Conservation (phyloP, 1,284 basidiomycete genomes). For the Chalciporus sp. region DNA sequence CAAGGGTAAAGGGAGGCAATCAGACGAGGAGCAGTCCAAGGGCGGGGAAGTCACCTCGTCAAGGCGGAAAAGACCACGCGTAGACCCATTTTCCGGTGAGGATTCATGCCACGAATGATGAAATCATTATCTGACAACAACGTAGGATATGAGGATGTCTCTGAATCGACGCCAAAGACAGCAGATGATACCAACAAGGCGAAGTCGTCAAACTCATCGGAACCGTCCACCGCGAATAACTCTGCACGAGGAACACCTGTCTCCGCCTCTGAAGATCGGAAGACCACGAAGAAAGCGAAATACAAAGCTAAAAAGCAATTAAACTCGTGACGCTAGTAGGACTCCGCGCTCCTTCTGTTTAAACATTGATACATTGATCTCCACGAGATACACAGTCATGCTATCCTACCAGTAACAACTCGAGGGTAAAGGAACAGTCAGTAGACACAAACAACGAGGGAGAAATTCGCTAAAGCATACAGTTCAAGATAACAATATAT, state of each 20-base stretch:
- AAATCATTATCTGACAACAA: neutral
- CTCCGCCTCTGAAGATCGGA: constrained; percentile 17
- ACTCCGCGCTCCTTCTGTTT: neutral
- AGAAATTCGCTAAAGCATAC: constrained; percentile 21
- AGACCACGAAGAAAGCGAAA: constrained; percentile 24
- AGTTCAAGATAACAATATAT: constrained; percentile 27
- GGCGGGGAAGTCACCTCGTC: constrained; percentile 24
- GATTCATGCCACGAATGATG: constrained; percentile 13
- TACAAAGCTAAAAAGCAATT: constrained; percentile 24
- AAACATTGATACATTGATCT: constrained; percentile 21
- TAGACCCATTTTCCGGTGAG: constrained; percentile 69
- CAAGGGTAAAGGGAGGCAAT: constrained; percentile 47
- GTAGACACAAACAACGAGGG: constrained; percentile 11
- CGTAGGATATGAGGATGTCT: constrained; percentile 36
- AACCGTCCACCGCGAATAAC: neutral
- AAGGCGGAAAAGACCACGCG: constrained; percentile 52
- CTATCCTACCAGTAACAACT: constrained; percentile 12
- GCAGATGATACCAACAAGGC: constrained; percentile 11
- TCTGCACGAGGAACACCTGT: constrained; percentile 15
- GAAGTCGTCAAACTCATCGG: constrained; percentile 7
- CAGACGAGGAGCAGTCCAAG: constrained; percentile 20
- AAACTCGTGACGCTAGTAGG: constrained; percentile 17
- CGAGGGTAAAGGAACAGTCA: constrained; percentile 21
- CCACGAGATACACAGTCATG: constrained; percentile 12
- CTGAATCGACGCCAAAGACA: constrained; percentile 1